These are phyloP conservation scores for Pseudopyricularia javanii DNA, from an alignment of 2,329 filamentous ascomycete genomes.

Conservation along the genomic window DNA sequence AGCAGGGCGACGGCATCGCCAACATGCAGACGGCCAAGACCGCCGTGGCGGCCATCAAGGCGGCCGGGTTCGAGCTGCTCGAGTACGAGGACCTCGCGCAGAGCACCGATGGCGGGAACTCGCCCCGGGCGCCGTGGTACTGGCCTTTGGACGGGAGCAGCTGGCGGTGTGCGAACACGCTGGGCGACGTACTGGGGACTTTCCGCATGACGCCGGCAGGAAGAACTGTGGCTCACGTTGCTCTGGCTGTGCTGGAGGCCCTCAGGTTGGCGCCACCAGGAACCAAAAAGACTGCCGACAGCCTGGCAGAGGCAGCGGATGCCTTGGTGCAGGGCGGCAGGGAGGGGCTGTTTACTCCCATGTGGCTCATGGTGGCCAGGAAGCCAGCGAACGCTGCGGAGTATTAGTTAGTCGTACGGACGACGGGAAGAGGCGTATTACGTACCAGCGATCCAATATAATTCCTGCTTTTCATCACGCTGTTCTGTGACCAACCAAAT, in stretches of 20 bases:
- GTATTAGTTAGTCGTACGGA: too few species aligned
- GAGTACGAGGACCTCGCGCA: conserved; percentile 79
- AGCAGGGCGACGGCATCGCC: conserved; percentile 90
- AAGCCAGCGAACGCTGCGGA: conserved; percentile 47
- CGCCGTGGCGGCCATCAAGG: conserved; percentile 69
- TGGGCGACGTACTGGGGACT: conserved; percentile 6
- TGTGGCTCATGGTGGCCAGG: conserved; percentile 92
- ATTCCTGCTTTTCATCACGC: too few species aligned
- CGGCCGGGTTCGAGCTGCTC: conserved; percentile 74
- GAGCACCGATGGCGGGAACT: conserved; percentile 42
- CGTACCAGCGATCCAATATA: too few species aligned
- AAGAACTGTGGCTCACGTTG: conserved; percentile 48
- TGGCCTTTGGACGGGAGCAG: conserved; percentile 32
- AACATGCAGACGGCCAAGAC: conserved; percentile 87
- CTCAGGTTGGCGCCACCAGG: conserved; percentile 53
- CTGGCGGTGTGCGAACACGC: conserved; percentile 4
- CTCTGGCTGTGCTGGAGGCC: conserved; percentile 53
- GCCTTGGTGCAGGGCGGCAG: conserved; percentile 75
- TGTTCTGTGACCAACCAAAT: too few species aligned
- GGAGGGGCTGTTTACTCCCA: conserved; percentile 91
- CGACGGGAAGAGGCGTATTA: too few species aligned
- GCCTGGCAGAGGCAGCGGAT: conserved; percentile 60
- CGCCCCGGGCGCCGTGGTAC: conserved; percentile 64
- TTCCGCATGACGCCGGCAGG: conserved; percentile 59
- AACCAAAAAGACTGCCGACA: conserved; percentile 66